phyloP scores from a whole-genome alignment of 2,329 filamentous ascomycete species.

The Coleophoma cylindrospora region DNA sequence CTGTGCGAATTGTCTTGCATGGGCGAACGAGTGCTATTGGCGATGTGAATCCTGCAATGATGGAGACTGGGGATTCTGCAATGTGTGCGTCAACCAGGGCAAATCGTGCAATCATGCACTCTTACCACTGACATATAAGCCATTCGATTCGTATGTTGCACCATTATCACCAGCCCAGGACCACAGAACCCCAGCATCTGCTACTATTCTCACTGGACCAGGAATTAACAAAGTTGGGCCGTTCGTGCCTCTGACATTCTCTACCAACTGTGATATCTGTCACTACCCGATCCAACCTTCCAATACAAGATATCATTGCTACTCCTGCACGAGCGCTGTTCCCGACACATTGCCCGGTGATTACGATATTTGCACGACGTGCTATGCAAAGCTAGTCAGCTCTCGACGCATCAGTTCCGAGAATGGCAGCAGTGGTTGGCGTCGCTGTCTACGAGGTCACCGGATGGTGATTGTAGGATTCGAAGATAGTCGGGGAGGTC shows the following conservation, averaged over 20 bases:
- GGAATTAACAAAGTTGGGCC: constrained; percentile 38
- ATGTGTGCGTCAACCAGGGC: constrained; percentile 78
- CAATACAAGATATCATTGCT: constrained; percentile 74
- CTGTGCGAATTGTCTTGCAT: constrained; percentile 69
- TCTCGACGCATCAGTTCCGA: constrained; percentile 63
- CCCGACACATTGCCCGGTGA: constrained; percentile 56
- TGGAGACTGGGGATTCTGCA: constrained; percentile 93
- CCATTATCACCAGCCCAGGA: constrained; percentile 34
- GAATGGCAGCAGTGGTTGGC: constrained; percentile 78
- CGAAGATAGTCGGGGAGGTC: constrained; percentile 60
- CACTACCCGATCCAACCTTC: constrained; percentile 65
- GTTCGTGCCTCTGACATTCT: constrained; percentile 67
- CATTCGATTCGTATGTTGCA: constrained; percentile 25
- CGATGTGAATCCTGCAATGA: constrained; percentile 82
- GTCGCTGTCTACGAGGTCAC: constrained; percentile 74
- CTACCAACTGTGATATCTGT: constrained; percentile 76
- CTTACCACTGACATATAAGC: constrained; percentile 65
- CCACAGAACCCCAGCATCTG: constrained; percentile 38
- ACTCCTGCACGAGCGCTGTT: constrained; percentile 56
- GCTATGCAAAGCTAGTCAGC: constrained; percentile 65
- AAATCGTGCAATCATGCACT: constrained; percentile 77
- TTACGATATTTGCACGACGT: constrained; percentile 78
- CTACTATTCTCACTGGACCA: constrained; percentile 42
- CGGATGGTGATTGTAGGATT: constrained; percentile 81
- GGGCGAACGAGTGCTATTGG: constrained; percentile 85